Conservation (phyloP, 345 rosid genomes). For the Melaleuca quinquenervia region DNA sequence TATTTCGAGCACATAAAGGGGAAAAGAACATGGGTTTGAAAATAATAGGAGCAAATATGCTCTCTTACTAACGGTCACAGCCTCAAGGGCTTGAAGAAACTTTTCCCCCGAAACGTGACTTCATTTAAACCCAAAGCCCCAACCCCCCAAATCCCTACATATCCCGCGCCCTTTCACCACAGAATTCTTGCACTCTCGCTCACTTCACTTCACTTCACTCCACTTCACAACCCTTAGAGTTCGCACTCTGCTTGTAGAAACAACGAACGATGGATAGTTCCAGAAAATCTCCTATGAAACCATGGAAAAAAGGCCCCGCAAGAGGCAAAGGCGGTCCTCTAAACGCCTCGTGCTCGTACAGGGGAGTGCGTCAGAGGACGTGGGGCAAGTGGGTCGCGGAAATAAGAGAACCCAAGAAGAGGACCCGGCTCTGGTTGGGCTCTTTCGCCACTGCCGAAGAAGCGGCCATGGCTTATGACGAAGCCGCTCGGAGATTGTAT, state of each 20-base stretch:
- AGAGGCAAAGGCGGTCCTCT: conserved; percentile 94
- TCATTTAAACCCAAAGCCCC: conserved; percentile 1
- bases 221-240: background rate
- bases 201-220: background rate
- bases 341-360: conserved; percentile 68
- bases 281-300: conserved; percentile 54
- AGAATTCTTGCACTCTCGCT: background rate
- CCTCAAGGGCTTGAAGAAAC: background rate
- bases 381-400: conserved; percentile 99
- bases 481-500: conserved; percentile 63
- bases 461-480: conserved; percentile 95
- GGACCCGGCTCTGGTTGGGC: conserved; percentile 84
- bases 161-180: background rate
- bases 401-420: conserved; percentile 87
- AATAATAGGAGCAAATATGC: background rate
- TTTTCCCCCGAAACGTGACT: conserved; percentile 3
- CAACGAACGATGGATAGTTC: conserved; percentile 18
- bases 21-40: background rate
- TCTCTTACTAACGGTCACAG: background rate
- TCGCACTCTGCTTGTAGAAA: background rate
- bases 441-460: conserved; percentile 88
- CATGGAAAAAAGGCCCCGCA: conserved; percentile 90
- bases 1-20: background rate
- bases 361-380: conserved; percentile 88
- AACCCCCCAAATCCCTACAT: background rate